Conservation (phyloP, 257 asterid genomes). For the Solanum virginianum region DNA sequence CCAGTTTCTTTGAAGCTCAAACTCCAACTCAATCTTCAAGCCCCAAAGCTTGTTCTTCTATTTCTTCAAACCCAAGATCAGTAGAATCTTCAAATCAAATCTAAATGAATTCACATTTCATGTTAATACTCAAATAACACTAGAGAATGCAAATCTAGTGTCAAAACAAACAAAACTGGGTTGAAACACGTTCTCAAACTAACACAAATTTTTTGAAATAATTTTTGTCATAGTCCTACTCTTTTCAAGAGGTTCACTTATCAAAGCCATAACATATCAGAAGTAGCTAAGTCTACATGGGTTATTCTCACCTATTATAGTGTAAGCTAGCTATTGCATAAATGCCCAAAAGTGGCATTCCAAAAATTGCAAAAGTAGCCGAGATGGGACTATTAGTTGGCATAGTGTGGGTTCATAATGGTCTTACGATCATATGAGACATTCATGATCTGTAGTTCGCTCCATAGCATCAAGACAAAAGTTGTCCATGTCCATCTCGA, state of each 20-base stretch:
- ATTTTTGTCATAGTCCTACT: too few species aligned
- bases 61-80: too few species aligned
- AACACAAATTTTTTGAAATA: too few species aligned
- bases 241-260: not conserved
- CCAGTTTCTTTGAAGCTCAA: too few species aligned
- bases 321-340: not conserved
- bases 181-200: too few species aligned
- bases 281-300: not conserved
- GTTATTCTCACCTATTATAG: not conserved
- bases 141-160: too few species aligned
- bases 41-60: too few species aligned
- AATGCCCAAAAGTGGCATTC: not conserved
- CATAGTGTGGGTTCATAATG: not conserved
- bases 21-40: too few species aligned
- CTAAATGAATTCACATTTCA: too few species aligned
- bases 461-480: not conserved
- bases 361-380: not conserved
- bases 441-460: not conserved
- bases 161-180: too few species aligned
- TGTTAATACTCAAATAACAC: too few species aligned
- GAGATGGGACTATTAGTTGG: not conserved
- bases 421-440: not conserved
- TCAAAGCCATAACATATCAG: not conserved
- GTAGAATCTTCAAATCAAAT: too few species aligned
- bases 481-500: not conserved